Evolutionary conservation across 805 yeast genomes (phyloP).

Genomic region (Candida rishiriensis): DNA sequence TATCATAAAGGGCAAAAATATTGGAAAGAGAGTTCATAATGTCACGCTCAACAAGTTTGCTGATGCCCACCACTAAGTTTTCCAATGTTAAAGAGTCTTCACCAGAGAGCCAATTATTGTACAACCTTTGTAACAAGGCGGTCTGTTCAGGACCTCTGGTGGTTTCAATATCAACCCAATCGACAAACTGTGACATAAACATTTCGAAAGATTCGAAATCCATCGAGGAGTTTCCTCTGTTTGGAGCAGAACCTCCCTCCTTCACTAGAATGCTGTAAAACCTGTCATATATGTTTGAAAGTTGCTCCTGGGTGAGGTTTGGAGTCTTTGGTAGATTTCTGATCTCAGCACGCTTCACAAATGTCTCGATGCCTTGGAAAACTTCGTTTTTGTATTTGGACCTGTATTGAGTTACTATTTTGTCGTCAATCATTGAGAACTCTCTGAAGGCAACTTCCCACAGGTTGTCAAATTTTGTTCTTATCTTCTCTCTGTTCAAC

Average conservation of each 20-base stretch:
- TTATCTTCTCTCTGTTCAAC: slow-evolving; percentile 56
- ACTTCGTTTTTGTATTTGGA: slow-evolving; percentile 69
- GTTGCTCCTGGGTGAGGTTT: slow-evolving; percentile 50
- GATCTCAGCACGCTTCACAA: slow-evolving; percentile 87
- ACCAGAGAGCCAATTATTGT: slow-evolving; percentile 64
- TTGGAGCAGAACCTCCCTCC: slow-evolving; percentile 56
- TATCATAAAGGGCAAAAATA: slow-evolving; percentile 74
- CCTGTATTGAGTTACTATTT: slow-evolving; percentile 64
- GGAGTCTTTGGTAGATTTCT: slow-evolving; percentile 77
- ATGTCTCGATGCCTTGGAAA: slow-evolving; percentile 78
- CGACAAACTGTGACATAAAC: slow-evolving; percentile 76
- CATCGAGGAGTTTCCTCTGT: slow-evolving; percentile 67
- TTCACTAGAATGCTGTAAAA: slow-evolving; percentile 68
- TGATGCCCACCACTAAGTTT: slow-evolving; percentile 70
- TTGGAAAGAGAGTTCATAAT: slow-evolving; percentile 74
- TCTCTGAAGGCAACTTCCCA: slow-evolving; percentile 91
- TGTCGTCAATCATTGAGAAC: slow-evolving; percentile 75
- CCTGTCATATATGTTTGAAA: slow-evolving; percentile 77
- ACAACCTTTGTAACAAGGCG: slow-evolving; percentile 59
- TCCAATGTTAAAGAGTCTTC: slow-evolving; percentile 58
- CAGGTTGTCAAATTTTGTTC: slow-evolving; percentile 84
- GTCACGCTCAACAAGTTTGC: slow-evolving; percentile 64
- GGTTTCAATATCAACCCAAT: slow-evolving; percentile 53
- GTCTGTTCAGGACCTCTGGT: slow-evolving; percentile 31
- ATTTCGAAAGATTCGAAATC: slow-evolving; percentile 63